Conservation (phyloP, 2,329 filamentous ascomycete genomes). For the Colletotrichum spinosum region DNA sequence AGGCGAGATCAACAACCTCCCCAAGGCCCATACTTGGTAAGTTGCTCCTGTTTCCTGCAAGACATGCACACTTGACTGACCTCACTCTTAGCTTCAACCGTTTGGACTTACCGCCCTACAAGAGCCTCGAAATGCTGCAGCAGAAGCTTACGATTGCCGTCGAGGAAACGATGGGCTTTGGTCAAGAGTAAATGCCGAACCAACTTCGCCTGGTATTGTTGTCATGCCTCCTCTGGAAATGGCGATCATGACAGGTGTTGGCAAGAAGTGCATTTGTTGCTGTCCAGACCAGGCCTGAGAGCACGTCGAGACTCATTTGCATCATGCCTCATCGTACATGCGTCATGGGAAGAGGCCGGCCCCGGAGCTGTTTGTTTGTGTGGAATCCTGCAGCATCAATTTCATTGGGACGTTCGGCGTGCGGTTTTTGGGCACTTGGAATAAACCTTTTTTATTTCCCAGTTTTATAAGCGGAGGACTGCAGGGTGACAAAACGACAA, state of each 20-base stretch:
- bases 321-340: conserved; percentile 13
- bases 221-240: neutral
- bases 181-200: conserved; percentile 80
- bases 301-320: conserved; percentile 3
- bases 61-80: conserved; percentile 38
- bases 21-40: conserved; percentile 98
- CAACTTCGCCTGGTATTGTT: neutral
- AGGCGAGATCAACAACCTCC: conserved; percentile 88
- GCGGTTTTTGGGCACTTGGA: conserved; percentile 34
- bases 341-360: conserved; percentile 1
- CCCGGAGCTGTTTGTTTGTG: conserved; percentile 23
- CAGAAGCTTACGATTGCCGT: conserved; percentile 96
- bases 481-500: conserved; percentile 10
- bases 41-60: conserved; percentile 48
- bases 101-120: conserved; percentile 93
- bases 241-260: neutral
- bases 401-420: conserved; percentile 37
- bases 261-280: neutral
- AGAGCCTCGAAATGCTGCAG: conserved; percentile 85
- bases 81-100: conserved; percentile 83
- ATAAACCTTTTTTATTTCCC: conserved; percentile 36
- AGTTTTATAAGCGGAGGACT: conserved; percentile 20
- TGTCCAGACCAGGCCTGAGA: conserved; percentile 4
- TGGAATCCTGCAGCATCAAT: conserved; percentile 34
- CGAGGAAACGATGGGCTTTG: conserved; percentile 98